Conservation (phyloP, 1,139 yeast species). For the Geotrichum restrictum region DNA sequence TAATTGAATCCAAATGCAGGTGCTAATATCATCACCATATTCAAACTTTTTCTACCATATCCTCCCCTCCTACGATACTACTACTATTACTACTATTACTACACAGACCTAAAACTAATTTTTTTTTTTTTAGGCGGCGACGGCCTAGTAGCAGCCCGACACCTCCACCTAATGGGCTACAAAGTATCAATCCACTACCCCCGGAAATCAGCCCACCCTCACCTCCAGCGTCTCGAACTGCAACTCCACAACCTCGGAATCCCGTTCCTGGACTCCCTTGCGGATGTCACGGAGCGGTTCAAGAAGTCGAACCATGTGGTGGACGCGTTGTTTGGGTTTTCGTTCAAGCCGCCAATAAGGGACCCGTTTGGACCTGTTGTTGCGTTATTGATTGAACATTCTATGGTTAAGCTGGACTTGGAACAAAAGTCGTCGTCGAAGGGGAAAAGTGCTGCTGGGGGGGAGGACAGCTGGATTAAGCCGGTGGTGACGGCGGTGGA, state of each 20-base stretch:
- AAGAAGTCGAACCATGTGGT: slow-evolving; percentile 48
- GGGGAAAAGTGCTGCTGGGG: no score
- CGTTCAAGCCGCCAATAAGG: slow-evolving; percentile 84
- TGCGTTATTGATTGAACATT: slow-evolving; percentile 45
- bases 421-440: no score
- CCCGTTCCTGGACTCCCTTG: slow-evolving; percentile 41
- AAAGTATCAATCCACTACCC: slow-evolving; percentile 56
- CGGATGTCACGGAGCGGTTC: slow-evolving; percentile 33
- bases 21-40: no score
- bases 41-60: no score
- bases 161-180: slow-evolving; percentile 74
- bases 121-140: slow-evolving; percentile 56
- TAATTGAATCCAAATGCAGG: no score
- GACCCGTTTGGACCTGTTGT: slow-evolving; percentile 69
- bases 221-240: slow-evolving; percentile 44
- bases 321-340: slow-evolving; percentile 89
- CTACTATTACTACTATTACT: no score
- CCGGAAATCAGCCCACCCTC: slow-evolving; percentile 38
- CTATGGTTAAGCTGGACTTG: no score
- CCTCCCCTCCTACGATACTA: no score
- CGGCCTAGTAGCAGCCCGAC: slow-evolving; percentile 93
- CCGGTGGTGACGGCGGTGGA: slow-evolving; percentile 75
- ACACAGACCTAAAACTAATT: no score
- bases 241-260: slow-evolving; percentile 61
- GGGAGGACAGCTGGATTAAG: no score